These are phyloP conservation scores for Suillus bovinus DNA, from an alignment of 768 basidiomycete species.

Conservation along the genomic window DNA sequence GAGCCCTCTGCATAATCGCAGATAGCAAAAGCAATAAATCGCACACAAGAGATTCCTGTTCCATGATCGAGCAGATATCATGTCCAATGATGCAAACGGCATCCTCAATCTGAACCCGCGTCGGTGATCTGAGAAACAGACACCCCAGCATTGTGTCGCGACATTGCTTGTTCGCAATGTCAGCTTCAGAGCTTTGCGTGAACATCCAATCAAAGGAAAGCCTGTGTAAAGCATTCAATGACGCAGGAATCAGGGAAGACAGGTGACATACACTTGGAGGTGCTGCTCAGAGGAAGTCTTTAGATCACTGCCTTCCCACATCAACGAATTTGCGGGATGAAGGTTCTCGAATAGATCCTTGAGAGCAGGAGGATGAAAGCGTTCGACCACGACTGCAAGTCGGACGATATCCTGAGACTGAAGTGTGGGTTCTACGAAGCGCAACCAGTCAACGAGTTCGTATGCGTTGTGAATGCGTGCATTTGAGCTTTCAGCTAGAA, in stretches of 20 bases:
- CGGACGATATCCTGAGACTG: conserved; percentile 40
- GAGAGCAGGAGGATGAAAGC: conserved; percentile 44
- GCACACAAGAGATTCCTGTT: conserved; percentile 23
- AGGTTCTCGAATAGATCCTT: conserved; percentile 43
- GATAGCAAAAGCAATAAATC: conserved; percentile 42
- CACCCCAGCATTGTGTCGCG: conserved; percentile 38
- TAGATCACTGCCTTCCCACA: conserved; percentile 37
- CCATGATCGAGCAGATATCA: conserved; percentile 25
- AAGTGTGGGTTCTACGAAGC: conserved; percentile 43
- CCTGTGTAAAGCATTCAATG: conserved; percentile 11
- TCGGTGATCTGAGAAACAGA: conserved; percentile 29
- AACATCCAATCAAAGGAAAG: conserved; percentile 48
- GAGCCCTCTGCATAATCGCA: conserved; percentile 34
- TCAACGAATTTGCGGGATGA: conserved; percentile 39
- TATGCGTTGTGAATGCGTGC: conserved; percentile 43
- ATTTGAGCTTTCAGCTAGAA: conserved; percentile 39
- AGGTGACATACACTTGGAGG: neutral
- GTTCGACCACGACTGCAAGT: conserved; percentile 39
- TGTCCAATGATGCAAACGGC: conserved; percentile 42
- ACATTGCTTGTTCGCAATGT: conserved; percentile 20
- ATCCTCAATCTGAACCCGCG: conserved; percentile 34
- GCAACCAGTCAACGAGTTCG: conserved; percentile 65
- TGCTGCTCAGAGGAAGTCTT: neutral
- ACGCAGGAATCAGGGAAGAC: neutral
- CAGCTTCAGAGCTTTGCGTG: conserved; percentile 30